phyloP scores from a whole-genome alignment of 164 flowering plant genomes.

The Taxillus chinensis region DNA sequence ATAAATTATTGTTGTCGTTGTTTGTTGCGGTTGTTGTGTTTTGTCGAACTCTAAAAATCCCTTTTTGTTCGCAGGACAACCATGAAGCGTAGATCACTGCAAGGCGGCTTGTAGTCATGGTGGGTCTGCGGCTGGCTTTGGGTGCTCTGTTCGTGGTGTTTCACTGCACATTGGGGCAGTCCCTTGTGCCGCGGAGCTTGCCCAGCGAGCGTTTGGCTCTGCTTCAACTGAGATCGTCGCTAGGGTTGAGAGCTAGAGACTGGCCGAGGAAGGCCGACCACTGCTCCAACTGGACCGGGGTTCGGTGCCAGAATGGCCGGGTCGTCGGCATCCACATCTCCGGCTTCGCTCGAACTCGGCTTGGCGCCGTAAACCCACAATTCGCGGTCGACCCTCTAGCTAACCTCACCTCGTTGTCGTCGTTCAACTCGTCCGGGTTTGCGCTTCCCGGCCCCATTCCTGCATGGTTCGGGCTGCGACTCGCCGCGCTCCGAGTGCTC shows the following conservation, averaged over 20 bases:
- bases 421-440: constrained; percentile 29
- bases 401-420: constrained; percentile 22
- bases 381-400: constrained; percentile 41
- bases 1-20: too few species aligned
- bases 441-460: constrained; percentile 30
- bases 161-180: too few species aligned
- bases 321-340: constrained; percentile 49
- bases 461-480: constrained; percentile 25
- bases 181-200: constrained; percentile 11
- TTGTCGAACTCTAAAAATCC: too few species aligned
- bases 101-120: too few species aligned
- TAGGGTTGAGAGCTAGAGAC: constrained; percentile 65
- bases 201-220: constrained; percentile 38
- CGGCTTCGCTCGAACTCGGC: constrained; percentile 47
- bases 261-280: constrained; percentile 79
- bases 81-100: too few species aligned
- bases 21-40: too few species aligned
- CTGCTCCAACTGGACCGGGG: constrained; percentile 41
- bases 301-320: constrained; percentile 36
- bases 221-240: constrained; percentile 56
- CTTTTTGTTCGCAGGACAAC: too few species aligned
- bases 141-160: too few species aligned
- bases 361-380: constrained; percentile 37
- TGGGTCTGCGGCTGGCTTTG: too few species aligned
- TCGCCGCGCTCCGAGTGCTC: constrained; percentile 20